phyloP scores from a whole-genome alignment of 192 early-diverging fungal genomes.

The Backusella westeae region DNA sequence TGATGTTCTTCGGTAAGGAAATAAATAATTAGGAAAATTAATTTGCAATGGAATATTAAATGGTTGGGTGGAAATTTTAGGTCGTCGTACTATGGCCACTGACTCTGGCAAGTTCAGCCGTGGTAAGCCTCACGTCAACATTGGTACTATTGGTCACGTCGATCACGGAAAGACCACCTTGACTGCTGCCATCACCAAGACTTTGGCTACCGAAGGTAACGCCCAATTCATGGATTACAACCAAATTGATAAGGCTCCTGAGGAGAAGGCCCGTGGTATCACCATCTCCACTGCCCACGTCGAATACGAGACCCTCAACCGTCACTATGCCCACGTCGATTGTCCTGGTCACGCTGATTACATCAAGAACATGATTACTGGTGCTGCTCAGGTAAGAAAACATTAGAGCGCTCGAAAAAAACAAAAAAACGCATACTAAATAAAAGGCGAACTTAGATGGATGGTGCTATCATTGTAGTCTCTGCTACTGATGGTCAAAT shows the following conservation, averaged over 20 bases:
- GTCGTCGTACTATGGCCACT: conserved; percentile 40
- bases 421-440: no score
- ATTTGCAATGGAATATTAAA: not conserved
- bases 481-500: conserved; percentile 98
- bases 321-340: conserved; percentile 97
- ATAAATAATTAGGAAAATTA: not conserved
- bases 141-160: conserved; percentile 98
- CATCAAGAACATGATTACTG: conserved; percentile 99
- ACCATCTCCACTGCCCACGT: conserved; percentile 97
- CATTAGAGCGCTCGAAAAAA: not conserved
- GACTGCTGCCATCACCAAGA: conserved; percentile 98
- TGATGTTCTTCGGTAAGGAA: conserved; percentile 31
- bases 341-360: conserved; percentile 99
- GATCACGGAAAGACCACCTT: conserved; percentile 99
- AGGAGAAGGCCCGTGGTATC: conserved; percentile 97
- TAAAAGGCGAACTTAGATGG: conserved; percentile 57
- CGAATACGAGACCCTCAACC: conserved; percentile 87
- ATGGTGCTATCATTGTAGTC: conserved; percentile 98
- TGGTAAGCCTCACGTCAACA: conserved; percentile 96
- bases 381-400: conserved; percentile 81
- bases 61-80: conserved; percentile 3
- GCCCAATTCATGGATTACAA: conserved; percentile 94
- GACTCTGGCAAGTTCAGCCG: conserved; percentile 70
- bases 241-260: conserved; percentile 98
- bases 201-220: conserved; percentile 73